These are phyloP conservation scores for Sistotremastrum niveocremeum DNA, from an alignment of 768 basidiomycete species.

Conservation along the genomic window DNA sequence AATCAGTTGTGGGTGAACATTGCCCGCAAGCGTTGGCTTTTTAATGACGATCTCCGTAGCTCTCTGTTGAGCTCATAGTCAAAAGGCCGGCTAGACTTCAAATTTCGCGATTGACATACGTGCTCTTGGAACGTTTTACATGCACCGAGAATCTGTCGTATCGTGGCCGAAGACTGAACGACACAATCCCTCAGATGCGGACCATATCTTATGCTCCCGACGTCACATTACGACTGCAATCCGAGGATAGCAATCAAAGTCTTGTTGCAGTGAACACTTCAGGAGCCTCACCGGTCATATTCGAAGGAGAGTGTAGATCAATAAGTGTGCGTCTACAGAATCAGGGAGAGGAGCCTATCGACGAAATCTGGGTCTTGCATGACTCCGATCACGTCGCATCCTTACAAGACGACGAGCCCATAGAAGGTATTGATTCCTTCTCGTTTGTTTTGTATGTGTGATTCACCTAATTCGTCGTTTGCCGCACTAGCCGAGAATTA, in stretches of 20 bases:
- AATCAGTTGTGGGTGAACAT: constrained; percentile 37
- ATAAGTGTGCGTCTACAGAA: constrained; percentile 53
- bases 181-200: constrained; percentile 58
- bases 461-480: no score
- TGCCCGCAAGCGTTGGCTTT: background rate
- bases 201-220: constrained; percentile 62
- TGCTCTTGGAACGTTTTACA: constrained; percentile 65
- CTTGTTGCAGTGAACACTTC: constrained; percentile 45
- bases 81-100: constrained; percentile 36
- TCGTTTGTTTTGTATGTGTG: no score
- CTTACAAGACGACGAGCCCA: no score
- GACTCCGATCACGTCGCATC: constrained; percentile 23
- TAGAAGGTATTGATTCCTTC: no score
- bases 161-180: constrained; percentile 66
- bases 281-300: constrained; percentile 35
- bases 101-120: constrained; percentile 45
- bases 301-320: constrained; percentile 54
- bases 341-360: constrained; percentile 41
- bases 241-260: constrained; percentile 53
- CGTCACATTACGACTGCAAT: constrained; percentile 39
- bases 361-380: constrained; percentile 58
- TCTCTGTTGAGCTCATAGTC: constrained; percentile 51
- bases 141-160: constrained; percentile 49
- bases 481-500: no score
- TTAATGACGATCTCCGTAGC: constrained; percentile 19